Conservation (phyloP, 2,329 filamentous ascomycete genomes). For the Chrysosporium keratinophilum region DNA sequence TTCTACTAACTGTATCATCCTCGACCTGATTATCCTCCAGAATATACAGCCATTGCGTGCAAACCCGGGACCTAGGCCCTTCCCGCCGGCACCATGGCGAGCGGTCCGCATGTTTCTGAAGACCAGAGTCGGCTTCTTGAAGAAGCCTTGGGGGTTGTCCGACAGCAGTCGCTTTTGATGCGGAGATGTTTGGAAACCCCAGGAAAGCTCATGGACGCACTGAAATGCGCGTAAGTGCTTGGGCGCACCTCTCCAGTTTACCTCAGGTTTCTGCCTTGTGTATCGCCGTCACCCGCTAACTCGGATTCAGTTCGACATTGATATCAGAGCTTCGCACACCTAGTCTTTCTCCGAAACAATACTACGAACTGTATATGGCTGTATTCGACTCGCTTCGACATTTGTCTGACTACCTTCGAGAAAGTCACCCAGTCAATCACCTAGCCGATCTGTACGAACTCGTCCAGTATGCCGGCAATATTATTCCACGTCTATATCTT, state of each 20-base stretch:
- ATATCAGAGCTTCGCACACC: conserved; percentile 97
- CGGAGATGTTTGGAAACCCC: conserved; percentile 94
- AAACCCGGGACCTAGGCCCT: conserved; percentile 17
- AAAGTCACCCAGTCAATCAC: conserved; percentile 96
- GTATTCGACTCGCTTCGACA: conserved; percentile 97
- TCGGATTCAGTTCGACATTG: conserved; percentile 65
- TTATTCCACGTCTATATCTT: conserved; percentile 87
- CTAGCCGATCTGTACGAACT: conserved; percentile 96
- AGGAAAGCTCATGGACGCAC: conserved; percentile 97
- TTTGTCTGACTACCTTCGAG: conserved; percentile 88
- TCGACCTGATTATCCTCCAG: not conserved
- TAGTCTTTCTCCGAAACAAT: conserved; percentile 96
- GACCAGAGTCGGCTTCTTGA: conserved; percentile 88
- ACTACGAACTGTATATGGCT: conserved; percentile 99
- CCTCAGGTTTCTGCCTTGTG: conserved; percentile 8
- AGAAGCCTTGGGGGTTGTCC: conserved; percentile 90
- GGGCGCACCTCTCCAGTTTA: conserved; percentile 8
- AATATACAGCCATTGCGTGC: not conserved
- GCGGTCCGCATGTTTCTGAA: conserved; percentile 53
- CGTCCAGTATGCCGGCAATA: conserved; percentile 96
- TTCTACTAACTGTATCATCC: not conserved
- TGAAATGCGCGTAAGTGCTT: conserved; percentile 90
- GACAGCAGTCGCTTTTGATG: conserved; percentile 95
- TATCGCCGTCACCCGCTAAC: conserved; percentile 1
- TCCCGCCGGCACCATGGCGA: conserved; percentile 37